Conservation (phyloP, 73 alveolate species). For the Uronychia setigera region DNA sequence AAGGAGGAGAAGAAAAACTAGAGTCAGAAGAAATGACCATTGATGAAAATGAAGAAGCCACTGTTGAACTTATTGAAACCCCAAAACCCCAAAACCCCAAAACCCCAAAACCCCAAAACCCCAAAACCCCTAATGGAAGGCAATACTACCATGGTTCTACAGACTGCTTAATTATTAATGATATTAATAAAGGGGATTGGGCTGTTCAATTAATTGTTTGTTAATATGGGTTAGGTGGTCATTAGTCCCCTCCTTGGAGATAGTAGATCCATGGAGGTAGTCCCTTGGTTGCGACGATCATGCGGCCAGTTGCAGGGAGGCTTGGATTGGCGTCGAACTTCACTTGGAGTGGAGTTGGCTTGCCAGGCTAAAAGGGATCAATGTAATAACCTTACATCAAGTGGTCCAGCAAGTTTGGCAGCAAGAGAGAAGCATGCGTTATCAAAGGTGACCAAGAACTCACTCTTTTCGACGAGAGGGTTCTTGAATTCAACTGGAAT, state of each 20-base stretch:
- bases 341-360: conserved; percentile 78
- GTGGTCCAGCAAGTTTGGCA: conserved; percentile 91
- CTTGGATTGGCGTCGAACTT: conserved; percentile 85
- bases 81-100: no score
- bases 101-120: no score
- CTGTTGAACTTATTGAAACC: conserved; percentile 90
- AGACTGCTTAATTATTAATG: no score
- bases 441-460: conserved; percentile 95
- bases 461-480: conserved; percentile 96
- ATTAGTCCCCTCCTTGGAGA: conserved; percentile 65
- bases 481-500: conserved; percentile 96
- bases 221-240: no score
- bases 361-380: no score
- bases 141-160: no score
- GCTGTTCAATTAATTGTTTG: no score
- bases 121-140: no score
- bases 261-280: conserved; percentile 95
- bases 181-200: no score
- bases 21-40: conserved; percentile 73
- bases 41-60: conserved; percentile 92
- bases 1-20: conserved; percentile 84
- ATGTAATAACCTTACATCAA: conserved; percentile 71
- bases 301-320: conserved; percentile 87
- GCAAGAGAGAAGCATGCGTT: conserved; percentile 97
- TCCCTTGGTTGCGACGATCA: conserved; percentile 87